Evolutionary conservation across 352 stramenopile genomes (phyloP).

Genomic region (Pythium myriotylum): DNA sequence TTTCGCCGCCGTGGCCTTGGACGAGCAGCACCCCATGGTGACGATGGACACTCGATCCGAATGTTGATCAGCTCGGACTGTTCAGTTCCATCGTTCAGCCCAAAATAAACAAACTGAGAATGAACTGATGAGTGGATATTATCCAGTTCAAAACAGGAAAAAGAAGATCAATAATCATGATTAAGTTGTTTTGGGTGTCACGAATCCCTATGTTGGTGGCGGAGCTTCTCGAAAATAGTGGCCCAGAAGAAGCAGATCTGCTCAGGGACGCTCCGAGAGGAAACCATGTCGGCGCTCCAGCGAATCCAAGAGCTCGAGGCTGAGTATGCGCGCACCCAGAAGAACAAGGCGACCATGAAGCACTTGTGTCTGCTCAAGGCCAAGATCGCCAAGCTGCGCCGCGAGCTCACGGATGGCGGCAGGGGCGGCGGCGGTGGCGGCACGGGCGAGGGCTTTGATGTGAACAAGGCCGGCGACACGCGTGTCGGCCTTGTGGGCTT

Average conservation of each 20-base stretch:
- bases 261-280: not conserved
- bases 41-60: not conserved
- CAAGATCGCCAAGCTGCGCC: conserved; percentile 97
- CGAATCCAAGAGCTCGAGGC: conserved; percentile 85
- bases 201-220: not conserved
- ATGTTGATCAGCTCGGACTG: not conserved
- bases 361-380: conserved; percentile 98
- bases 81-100: conserved; percentile 15
- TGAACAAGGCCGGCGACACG: conserved; percentile 96
- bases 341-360: conserved; percentile 99
- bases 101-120: conserved; percentile 15
- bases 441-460: conserved; percentile 88
- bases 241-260: conserved; percentile 13
- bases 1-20: conserved; percentile 51
- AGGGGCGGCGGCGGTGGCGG: conserved; percentile 54
- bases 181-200: not conserved
- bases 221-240: conserved; percentile 22
- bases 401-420: conserved; percentile 89
- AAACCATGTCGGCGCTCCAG: conserved; percentile 49
- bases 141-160: too few relatives aligned
- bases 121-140: not conserved
- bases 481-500: conserved; percentile 98
- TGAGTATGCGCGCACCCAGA: conserved; percentile 98
- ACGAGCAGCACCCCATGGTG: conserved; percentile 74
- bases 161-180: too few relatives aligned